Evolutionary conservation across 345 rosid genomes (phyloP).

Genomic region (Gossypium australe): DNA sequence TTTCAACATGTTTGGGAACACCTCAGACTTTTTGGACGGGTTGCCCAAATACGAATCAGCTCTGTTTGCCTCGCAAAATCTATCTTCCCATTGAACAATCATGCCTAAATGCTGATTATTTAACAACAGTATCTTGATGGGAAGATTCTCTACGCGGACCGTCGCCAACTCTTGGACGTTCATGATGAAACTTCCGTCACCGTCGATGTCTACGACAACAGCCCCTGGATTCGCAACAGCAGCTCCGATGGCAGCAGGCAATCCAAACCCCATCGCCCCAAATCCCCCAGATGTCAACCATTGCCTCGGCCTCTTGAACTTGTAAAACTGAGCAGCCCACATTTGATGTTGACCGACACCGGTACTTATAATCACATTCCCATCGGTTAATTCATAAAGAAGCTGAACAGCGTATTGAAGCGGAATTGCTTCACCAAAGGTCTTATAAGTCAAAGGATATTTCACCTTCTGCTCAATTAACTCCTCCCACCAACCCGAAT

Average conservation of each 20-base stretch:
- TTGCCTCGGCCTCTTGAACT: conserved; percentile 75
- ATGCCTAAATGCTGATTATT: neutral
- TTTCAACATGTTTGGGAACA: neutral
- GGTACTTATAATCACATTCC: neutral
- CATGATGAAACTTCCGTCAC: conserved; percentile 24
- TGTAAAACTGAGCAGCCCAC: conserved; percentile 99
- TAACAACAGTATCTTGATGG: conserved; percentile 35
- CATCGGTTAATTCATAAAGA: neutral
- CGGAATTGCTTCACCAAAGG: conserved; percentile 79
- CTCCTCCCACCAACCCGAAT: conserved; percentile 64
- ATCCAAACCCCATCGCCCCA: conserved; percentile 98
- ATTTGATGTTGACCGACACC: conserved; percentile 90
- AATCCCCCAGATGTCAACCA: conserved; percentile 87
- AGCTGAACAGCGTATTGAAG: conserved; percentile 70
- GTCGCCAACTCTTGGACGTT: neutral
- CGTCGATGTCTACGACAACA: conserved; percentile 67
- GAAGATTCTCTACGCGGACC: conserved; percentile 43
- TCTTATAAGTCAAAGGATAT: conserved; percentile 64
- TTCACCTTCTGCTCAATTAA: conserved; percentile 60
- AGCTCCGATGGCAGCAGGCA: conserved; percentile 60
- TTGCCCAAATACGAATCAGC: neutral
- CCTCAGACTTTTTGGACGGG: neutral
- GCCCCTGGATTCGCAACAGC: neutral
- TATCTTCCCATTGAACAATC: neutral
- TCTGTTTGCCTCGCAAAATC: neutral